Evolutionary conservation across 176 grass and related monocot species (phyloP), one percentile per base, ranked within the genome.

Genomic region (Rhipidocladum racemiflorum): DNA sequence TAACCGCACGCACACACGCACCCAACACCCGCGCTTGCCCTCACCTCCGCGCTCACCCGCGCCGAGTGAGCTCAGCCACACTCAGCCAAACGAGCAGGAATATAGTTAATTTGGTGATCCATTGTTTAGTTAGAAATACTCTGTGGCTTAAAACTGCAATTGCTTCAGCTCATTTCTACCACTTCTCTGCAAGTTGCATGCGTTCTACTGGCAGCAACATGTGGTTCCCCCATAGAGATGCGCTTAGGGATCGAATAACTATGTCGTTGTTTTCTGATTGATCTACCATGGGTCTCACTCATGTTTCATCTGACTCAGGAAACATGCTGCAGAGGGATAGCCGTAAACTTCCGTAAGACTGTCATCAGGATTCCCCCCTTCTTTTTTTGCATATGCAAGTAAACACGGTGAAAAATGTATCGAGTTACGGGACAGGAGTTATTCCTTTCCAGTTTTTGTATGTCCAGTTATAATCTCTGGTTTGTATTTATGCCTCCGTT

Each of bases 291-390:
- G 27, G 13, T 77, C 49, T 79, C 40, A 72, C 74, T 40, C 29
- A 4, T 34, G n/a, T 90, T 72, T 66, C 51, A 82, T 61, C 45
- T 75, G 24, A 75, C n/a, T 6, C 84, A 90, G 88, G 88, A 90
- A 90, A 79, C 67, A 90, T 51, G 30, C 74, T 79, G 34, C 60
- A n/a, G 79, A 79, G 25, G 74, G 24, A 79, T 83, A 86, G 25
- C 32, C 11, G 5, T 29, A 42, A 74, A 70, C 25, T 62, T 77
- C 28, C 1, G 27, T 27, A 44, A 81, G 59, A 17, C 42, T 6
- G 50, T 68, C 32, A 20, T 38, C 40, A 66, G 51, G 48, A 67
- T 60, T 7, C 2, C 34, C 11, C 6, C 23, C 55, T n/a, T n/a
- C 16, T 4, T 17, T 8, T 56, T 65, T 57, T 34, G 56, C 70